Evolutionary conservation across 2,329 filamentous ascomycete genomes (phyloP).

Genomic region (Akanthomyces dipterigenus): DNA sequence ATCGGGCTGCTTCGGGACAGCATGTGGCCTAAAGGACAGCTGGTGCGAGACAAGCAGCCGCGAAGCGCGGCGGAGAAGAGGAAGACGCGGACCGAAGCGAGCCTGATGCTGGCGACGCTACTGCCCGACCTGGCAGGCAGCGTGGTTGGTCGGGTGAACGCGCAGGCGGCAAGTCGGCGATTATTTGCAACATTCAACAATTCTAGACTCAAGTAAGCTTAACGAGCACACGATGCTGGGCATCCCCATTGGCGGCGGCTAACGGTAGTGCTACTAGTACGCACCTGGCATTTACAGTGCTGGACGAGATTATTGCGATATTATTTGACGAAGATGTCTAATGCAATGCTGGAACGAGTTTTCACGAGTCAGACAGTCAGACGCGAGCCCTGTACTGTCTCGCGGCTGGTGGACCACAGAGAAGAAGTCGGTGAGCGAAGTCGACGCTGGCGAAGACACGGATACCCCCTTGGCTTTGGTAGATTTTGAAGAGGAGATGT

Average conservation of each 20-base stretch:
- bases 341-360: not conserved
- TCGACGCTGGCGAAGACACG: not conserved
- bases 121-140: slow-evolving; percentile 86
- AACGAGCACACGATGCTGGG: not conserved
- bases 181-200: slow-evolving; percentile 92
- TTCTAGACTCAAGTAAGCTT: slow-evolving; percentile 72
- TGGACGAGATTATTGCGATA: slow-evolving; percentile 63
- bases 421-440: slow-evolving; percentile 6
- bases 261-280: slow-evolving; percentile 36
- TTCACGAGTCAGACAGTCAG: not conserved
- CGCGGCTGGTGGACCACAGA: not conserved
- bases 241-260: slow-evolving; percentile 11
- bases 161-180: slow-evolving; percentile 75
- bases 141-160: slow-evolving; percentile 88
- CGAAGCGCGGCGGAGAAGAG: slow-evolving; percentile 68
- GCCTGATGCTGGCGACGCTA: slow-evolving; percentile 79
- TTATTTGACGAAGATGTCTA: slow-evolving; percentile 45
- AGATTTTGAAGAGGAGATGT: not conserved
- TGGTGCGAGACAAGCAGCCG: slow-evolving; percentile 41
- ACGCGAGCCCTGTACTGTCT: not conserved
- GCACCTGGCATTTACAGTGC: slow-evolving; percentile 62
- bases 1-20: slow-evolving; percentile 64
- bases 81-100: slow-evolving; percentile 78
- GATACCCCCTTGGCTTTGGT: not conserved
- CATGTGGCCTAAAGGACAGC: slow-evolving; percentile 72